Conservation (phyloP, 1,139 yeast species). For the Geotrichum reessii region DNA sequence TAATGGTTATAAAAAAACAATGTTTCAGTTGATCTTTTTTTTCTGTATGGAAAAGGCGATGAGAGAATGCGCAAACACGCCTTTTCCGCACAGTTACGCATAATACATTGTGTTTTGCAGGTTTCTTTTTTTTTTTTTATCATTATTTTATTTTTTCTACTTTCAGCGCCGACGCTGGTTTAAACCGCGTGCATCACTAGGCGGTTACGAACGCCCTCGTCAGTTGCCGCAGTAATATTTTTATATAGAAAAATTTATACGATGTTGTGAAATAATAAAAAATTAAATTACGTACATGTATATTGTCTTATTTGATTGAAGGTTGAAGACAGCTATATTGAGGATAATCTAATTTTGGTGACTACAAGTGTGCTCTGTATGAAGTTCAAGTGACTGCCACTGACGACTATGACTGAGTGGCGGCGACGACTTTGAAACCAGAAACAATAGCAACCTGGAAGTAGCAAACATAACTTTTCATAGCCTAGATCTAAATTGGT, state of each 20-base stretch:
- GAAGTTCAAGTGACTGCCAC: background rate
- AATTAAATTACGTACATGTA: background rate
- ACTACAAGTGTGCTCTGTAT: background rate
- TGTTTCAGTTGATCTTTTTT: no score
- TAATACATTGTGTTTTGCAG: background rate
- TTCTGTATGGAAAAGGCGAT: background rate
- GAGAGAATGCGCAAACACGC: background rate
- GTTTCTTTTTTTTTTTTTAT: no score
- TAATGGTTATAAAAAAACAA: no score
- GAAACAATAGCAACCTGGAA: background rate
- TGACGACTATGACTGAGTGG: background rate
- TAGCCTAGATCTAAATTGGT: background rate
- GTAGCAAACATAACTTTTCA: background rate
- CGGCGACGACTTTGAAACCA: background rate
- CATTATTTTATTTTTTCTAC: background rate
- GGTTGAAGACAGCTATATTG: no score
- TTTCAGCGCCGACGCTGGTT: background rate
- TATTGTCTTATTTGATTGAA: no score
- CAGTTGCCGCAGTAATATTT: background rate
- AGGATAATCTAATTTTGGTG: background rate
- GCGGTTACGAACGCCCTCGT: background rate
- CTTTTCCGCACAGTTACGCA: background rate
- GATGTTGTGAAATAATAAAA: background rate
- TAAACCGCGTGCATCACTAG: background rate
- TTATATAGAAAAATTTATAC: background rate